Evolutionary conservation across 495 filamentous ascomycete genomes (phyloP).

Genomic region (Penicillium goetzii): DNA sequence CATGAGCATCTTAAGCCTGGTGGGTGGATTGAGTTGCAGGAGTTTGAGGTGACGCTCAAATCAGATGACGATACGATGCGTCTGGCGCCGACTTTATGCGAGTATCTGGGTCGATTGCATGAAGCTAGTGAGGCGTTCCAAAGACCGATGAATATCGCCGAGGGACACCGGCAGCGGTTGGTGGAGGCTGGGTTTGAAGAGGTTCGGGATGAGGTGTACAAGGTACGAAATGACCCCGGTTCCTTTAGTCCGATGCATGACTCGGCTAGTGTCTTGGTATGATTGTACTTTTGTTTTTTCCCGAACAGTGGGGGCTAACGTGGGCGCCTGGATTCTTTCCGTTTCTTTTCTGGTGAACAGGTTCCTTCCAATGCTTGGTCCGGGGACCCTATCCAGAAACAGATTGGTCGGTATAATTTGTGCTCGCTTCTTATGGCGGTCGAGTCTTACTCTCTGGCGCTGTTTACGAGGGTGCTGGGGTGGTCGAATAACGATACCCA

Average conservation of each 20-base stretch:
- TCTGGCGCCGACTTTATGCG: slow-evolving; percentile 35
- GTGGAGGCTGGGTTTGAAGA: slow-evolving; percentile 43
- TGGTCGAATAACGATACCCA: slow-evolving; percentile 61
- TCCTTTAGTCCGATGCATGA: neutral
- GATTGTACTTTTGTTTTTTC: neutral
- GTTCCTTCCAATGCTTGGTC: slow-evolving; percentile 50
- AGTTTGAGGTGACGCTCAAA: slow-evolving; percentile 49
- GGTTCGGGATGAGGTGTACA: slow-evolving; percentile 46
- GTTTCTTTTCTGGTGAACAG: slow-evolving; percentile 16
- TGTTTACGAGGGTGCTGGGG: slow-evolving; percentile 58
- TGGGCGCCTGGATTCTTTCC: neutral
- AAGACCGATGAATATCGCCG: slow-evolving; percentile 45
- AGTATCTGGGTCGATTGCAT: slow-evolving; percentile 38
- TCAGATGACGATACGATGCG: slow-evolving; percentile 47
- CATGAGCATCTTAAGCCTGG: slow-evolving; percentile 52
- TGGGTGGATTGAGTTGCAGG: slow-evolving; percentile 59
- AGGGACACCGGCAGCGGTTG: slow-evolving; percentile 35
- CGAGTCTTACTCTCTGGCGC: slow-evolving; percentile 44
- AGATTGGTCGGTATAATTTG: slow-evolving; percentile 47
- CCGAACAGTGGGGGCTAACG: slow-evolving; percentile 1
- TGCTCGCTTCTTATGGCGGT: slow-evolving; percentile 49
- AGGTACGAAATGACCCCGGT: slow-evolving; percentile 30
- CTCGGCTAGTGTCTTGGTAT: neutral
- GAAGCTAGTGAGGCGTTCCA: slow-evolving; percentile 43
- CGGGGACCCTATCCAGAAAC: slow-evolving; percentile 48